Base-by-base conservation (phyloP, 306 rosid species). In the Rubus parviflorus region DNA sequence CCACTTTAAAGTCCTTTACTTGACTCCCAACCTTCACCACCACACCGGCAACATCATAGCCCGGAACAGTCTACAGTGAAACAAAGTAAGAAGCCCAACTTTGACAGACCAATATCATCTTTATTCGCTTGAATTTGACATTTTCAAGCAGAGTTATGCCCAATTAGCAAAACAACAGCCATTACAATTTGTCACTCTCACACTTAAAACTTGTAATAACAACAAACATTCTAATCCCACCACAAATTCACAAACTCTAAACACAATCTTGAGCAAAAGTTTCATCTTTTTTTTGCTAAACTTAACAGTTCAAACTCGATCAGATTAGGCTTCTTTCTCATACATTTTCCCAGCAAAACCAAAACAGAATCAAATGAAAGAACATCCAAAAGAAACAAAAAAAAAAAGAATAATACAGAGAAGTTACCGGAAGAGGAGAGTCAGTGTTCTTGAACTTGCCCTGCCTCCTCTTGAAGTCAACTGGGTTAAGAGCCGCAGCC, bases 401-500 rank as follows among this genome's bases (percentile, higher is more conserved):
- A 45, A 0, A 48, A 47, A 60, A 5, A 10, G 52, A 70, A 42
- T 23, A 56, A 11, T 10, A 57, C 73, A 72, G 66, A 25, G 20
- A 75, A 65, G 45, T 77, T 23, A 92, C 98, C 91, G 97, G 96
- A 80, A 95, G 97, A 22, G 97, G 93, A 81, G 97, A 92, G 79
- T 95, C 97, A 65, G 97, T 79, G 81, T 88, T 90, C 88, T 89
- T 80, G 83, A 95, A 95, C 84, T 95, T 95, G 3, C 97, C 97
- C 79, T 75, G 96, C 79, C 93, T 85, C 70, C 97, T 87, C 86
- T 95, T 95, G 73, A 73, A 84, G 82, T 92, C 97, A 68, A 95
- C 98, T 4, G 97, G 98, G 65, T 95, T 95, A 74, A 95, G 98
- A 62, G 97, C 97, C 1, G 97, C 97, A 49, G 97, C 97, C 48